Percentiles rank a stretch among this genome's conserved stretches.
Conservation (phyloP, 495 filamentous ascomycete genomes). For the Thozetella sp. region DNA sequence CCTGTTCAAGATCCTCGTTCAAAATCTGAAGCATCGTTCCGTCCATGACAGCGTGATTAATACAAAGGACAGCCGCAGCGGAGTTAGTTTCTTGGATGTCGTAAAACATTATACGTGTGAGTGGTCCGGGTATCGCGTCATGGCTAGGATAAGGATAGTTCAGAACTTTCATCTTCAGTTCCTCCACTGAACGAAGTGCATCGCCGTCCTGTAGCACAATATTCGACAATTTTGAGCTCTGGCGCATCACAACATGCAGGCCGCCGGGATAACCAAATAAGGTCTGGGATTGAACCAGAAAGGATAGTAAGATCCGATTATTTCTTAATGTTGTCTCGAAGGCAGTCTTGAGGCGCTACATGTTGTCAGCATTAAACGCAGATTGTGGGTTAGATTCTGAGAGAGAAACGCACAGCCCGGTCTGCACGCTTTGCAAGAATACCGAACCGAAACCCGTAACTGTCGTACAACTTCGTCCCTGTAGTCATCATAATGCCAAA, state of each 20-base stretch:
- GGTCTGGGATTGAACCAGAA: background rate
- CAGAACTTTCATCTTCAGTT: background rate
- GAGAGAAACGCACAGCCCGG: background rate
- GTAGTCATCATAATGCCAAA: background rate
- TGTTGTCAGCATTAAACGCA: background rate
- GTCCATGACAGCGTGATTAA: background rate
- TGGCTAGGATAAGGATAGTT: background rate
- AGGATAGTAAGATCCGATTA: background rate
- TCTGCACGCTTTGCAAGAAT: background rate
- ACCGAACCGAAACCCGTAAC: background rate
- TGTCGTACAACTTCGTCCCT: background rate
- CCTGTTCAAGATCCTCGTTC: background rate
- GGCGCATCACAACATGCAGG: background rate
- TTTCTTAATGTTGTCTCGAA: background rate
- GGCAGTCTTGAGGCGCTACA: background rate
- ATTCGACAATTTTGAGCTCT: background rate
- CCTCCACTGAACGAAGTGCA: background rate
- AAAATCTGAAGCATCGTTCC: background rate
- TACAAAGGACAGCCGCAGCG: background rate
- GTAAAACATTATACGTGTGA: background rate
- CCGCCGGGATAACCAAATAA: background rate
- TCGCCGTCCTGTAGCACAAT: background rate
- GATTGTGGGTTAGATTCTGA: background rate
- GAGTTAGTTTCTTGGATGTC: background rate
- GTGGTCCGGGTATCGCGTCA: background rate